A percentile compares a stretch with the other conserved stretches of the same genome.
Evolutionary conservation across 2,329 filamentous ascomycete species (phyloP).

Genomic region (Beauveria pseudobassiana): DNA sequence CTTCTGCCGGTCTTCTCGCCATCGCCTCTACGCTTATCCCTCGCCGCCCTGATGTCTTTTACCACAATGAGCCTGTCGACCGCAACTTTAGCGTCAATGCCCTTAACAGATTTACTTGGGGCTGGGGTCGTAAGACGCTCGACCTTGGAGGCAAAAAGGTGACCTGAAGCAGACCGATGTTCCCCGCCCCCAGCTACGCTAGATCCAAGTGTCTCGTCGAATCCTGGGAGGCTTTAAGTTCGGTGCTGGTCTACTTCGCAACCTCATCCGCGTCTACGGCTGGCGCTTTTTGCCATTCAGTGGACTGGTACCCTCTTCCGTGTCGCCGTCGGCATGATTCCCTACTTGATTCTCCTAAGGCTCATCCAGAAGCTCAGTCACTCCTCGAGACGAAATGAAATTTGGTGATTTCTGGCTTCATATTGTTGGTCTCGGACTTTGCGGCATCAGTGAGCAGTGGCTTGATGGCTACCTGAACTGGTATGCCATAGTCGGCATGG

Average conservation of each 20-base stretch:
- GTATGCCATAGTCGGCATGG: conserved; percentile 55
- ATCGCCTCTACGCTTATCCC: conserved; percentile 50
- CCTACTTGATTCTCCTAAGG: conserved; percentile 61
- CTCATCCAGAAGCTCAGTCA: conserved; percentile 54
- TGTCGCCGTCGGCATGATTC: conserved; percentile 57
- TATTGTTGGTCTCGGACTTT: conserved; percentile 55
- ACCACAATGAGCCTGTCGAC: conserved; percentile 54
- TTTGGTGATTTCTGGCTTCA: conserved; percentile 56
- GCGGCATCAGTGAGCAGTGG: conserved; percentile 51
- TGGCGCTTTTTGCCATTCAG: conserved; percentile 51
- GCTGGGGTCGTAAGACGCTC: conserved; percentile 54
- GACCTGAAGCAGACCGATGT: conserved; percentile 56
- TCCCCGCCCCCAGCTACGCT: conserved; percentile 50
- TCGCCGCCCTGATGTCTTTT: conserved; percentile 60
- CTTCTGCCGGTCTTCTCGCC: conserved; percentile 35
- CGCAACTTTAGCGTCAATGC: conserved; percentile 53
- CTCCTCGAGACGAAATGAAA: conserved; percentile 32
- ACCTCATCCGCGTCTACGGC: conserved; percentile 51
- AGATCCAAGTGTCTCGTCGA: conserved; percentile 42
- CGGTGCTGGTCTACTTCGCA: conserved; percentile 49
- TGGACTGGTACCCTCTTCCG: conserved; percentile 47
- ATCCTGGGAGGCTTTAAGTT: conserved; percentile 42
- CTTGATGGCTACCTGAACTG: conserved; percentile 61
- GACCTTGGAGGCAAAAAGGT: conserved; percentile 44
- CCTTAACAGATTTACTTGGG: conserved; percentile 55